These are phyloP conservation scores for Gigaspora rosea DNA, from an alignment of 192 early-diverging fungal genomes.

Conservation along the genomic window DNA sequence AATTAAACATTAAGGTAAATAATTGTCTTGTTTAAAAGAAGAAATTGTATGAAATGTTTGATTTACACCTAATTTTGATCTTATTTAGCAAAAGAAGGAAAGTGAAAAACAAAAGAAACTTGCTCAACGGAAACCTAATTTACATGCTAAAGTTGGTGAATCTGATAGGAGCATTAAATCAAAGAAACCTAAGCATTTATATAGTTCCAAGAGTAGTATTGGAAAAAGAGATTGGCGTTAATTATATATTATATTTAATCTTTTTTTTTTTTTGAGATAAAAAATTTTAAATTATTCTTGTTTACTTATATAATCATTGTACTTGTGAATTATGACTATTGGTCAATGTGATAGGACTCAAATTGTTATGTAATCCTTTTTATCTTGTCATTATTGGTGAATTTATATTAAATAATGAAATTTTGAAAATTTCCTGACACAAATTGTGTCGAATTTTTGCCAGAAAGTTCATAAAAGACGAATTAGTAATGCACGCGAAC, in stretches of 20 bases:
- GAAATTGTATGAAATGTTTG: not conserved
- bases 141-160: slow-evolving; percentile 84
- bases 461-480: no score
- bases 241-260: not conserved
- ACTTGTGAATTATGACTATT: no score
- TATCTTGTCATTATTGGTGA: no score
- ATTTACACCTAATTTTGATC: not conserved
- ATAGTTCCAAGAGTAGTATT: slow-evolving; percentile 83
- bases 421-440: no score
- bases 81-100: slow-evolving; percentile 54
- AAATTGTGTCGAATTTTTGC: no score
- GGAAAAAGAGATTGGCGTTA: slow-evolving; percentile 84
- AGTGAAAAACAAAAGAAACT: slow-evolving; percentile 78
- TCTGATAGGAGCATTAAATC: slow-evolving; percentile 88
- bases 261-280: no score
- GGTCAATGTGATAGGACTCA: no score
- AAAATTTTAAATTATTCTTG: no score
- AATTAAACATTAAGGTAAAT: not conserved
- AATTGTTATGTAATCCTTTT: no score
- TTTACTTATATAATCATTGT: no score
- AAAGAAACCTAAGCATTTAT: slow-evolving; percentile 99
- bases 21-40: not conserved
- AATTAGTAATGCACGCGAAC: no score
- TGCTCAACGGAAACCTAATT: slow-evolving; percentile 72
- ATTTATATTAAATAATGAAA: no score